These are phyloP conservation scores for Yamadazyma insecticola DNA, from an alignment of 805 yeast species.

Conservation along the genomic window DNA sequence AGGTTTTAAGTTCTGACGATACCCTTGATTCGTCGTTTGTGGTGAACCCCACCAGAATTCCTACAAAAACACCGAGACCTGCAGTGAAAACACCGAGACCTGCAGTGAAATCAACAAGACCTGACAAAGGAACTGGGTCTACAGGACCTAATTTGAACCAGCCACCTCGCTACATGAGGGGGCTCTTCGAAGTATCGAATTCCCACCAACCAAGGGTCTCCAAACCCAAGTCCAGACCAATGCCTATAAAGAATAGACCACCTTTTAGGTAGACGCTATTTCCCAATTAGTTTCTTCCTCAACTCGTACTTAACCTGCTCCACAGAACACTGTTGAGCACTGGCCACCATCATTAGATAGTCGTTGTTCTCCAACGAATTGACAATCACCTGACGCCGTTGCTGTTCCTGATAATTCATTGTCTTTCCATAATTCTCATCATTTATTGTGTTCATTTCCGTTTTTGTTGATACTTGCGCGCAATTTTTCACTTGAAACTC, in stretches of 20 bases:
- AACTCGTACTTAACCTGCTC: conserved; percentile 40
- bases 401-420: conserved; percentile 22
- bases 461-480: neutral
- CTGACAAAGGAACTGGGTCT: conserved; percentile 3
- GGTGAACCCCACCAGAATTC: conserved; percentile 23
- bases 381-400: conserved; percentile 29
- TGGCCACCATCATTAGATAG: conserved; percentile 20
- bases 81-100: conserved; percentile 3
- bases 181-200: conserved; percentile 24
- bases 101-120: conserved; percentile 5
- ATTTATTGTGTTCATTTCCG: neutral
- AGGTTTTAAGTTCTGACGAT: conserved; percentile 1
- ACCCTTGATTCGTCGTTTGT: conserved; percentile 9
- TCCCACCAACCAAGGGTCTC: no score
- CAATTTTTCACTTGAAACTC: neutral
- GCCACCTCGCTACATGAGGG: conserved; percentile 39
- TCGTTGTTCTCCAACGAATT: conserved; percentile 35
- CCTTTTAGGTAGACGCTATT: conserved; percentile 13
- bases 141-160: conserved; percentile 38
- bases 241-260: conserved; percentile 11
- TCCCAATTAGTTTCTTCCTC: conserved; percentile 20
- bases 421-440: conserved; percentile 8
- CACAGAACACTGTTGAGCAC: conserved; percentile 39
- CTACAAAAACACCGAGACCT: conserved; percentile 12
- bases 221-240: conserved; percentile 2